Percentiles rank a stretch among this genome's conserved stretches.
Conservation (phyloP, 2,329 filamentous ascomycete genomes). For the Diaporthe vaccinii region DNA sequence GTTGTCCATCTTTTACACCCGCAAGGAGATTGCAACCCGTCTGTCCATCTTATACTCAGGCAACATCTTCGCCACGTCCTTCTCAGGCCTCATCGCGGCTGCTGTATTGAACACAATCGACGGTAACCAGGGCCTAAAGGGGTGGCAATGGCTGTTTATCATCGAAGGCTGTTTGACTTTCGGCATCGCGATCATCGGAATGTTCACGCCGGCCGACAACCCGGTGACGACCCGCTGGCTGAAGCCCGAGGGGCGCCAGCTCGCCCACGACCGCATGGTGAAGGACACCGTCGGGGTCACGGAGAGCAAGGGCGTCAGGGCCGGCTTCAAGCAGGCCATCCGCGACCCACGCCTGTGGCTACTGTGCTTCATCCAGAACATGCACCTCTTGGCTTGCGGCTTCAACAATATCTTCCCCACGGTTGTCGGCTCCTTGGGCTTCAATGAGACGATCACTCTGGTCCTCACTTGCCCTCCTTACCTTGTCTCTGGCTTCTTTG, state of each 20-base stretch:
- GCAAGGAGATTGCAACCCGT: constrained; percentile 72
- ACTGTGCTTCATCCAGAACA: constrained; percentile 37
- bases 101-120: constrained; percentile 72
- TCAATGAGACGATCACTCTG: constrained; percentile 55
- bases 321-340: constrained; percentile 10
- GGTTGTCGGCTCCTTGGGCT: constrained; percentile 57
- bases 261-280: constrained; percentile 25
- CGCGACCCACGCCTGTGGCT: constrained; percentile 22
- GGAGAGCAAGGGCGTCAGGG: neutral
- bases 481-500: constrained; percentile 57
- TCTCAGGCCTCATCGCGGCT: constrained; percentile 74
- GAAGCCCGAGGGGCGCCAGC: constrained; percentile 23
- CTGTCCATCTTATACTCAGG: constrained; percentile 73
- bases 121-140: constrained; percentile 50
- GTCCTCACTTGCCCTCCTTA: constrained; percentile 62
- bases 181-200: constrained; percentile 47
- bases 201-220: constrained; percentile 11
- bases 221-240: constrained; percentile 29
- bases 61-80: constrained; percentile 75
- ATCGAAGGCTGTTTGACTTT: constrained; percentile 47
- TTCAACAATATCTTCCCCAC: constrained; percentile 33
- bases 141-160: constrained; percentile 55
- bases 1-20: constrained; percentile 73
- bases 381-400: constrained; percentile 25
- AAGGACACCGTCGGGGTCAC: constrained; percentile 1